Evolutionary conservation across 2,329 filamentous ascomycete genomes (phyloP).

Genomic region (Fusarium abutilonis): DNA sequence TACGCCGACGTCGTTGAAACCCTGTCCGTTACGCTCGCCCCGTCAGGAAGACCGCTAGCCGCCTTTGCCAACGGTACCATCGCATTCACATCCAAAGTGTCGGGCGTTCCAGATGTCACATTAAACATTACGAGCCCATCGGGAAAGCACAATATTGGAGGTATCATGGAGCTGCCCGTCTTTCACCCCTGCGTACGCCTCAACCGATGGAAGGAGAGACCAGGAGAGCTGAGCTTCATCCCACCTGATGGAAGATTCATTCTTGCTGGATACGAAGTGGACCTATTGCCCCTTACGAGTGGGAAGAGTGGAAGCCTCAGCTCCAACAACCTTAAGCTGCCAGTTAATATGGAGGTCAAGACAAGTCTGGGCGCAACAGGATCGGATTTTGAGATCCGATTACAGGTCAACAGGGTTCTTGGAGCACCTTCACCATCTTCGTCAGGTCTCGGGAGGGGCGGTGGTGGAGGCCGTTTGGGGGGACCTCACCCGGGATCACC

Average conservation of each 20-base stretch:
- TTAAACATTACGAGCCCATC: slow-evolving; percentile 82
- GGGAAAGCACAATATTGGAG: slow-evolving; percentile 78
- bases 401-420: slow-evolving; percentile 76
- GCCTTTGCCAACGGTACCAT: slow-evolving; percentile 93
- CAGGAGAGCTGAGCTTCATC: slow-evolving; percentile 93
- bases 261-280: slow-evolving; percentile 92
- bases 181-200: slow-evolving; percentile 96
- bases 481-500: slow-evolving; percentile 63
- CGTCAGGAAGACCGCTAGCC: slow-evolving; percentile 85
- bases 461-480: slow-evolving; percentile 54
- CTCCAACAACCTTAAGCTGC: slow-evolving; percentile 77
- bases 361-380: slow-evolving; percentile 79
- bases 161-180: slow-evolving; percentile 85
- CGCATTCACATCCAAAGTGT: slow-evolving; percentile 94
- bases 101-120: slow-evolving; percentile 90
- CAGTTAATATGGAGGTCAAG: slow-evolving; percentile 82
- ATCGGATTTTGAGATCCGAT: slow-evolving; percentile 87
- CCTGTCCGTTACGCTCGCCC: slow-evolving; percentile 85
- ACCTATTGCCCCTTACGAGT: slow-evolving; percentile 78
- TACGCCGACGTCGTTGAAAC: slow-evolving; percentile 97
- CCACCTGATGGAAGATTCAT: slow-evolving; percentile 95
- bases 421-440: slow-evolving; percentile 51
- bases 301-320: slow-evolving; percentile 64
- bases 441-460: slow-evolving; percentile 54
- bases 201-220: slow-evolving; percentile 86